These are phyloP conservation scores for Lasiodiplodia citricola DNA, from an alignment of 2,329 filamentous ascomycete genomes.

Conservation along the genomic window DNA sequence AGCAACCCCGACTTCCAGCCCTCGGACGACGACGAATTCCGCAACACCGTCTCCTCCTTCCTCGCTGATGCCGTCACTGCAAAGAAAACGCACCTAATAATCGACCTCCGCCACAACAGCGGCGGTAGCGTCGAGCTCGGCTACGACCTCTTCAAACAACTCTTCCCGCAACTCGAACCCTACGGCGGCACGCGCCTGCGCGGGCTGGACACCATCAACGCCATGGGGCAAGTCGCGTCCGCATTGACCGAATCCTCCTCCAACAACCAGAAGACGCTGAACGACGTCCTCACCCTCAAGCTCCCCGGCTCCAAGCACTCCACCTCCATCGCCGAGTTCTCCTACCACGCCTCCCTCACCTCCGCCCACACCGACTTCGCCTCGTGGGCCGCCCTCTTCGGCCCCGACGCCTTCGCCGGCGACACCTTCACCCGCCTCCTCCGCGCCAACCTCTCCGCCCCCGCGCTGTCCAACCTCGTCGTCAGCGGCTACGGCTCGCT, in stretches of 20 bases:
- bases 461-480: constrained; percentile 37
- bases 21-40: constrained; percentile 41
- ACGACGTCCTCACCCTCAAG: constrained; percentile 36
- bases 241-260: constrained; percentile 32
- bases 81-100: constrained; percentile 65
- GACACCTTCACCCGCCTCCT: constrained; percentile 44
- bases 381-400: constrained; percentile 45
- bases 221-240: constrained; percentile 36
- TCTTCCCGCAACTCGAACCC: constrained; percentile 55
- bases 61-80: constrained; percentile 52
- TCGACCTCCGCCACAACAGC: constrained; percentile 67
- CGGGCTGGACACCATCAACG: constrained; percentile 48
- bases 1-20: constrained; percentile 48
- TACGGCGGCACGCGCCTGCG: constrained; percentile 56
- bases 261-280: constrained; percentile 35
- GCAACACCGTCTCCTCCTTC: constrained; percentile 50
- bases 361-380: constrained; percentile 36
- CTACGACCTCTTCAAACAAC: constrained; percentile 57
- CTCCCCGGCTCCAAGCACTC: background rate
- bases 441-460: constrained; percentile 31
- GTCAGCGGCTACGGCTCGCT: constrained; percentile 40
- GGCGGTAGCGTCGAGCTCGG: constrained; percentile 57
- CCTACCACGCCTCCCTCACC: constrained; percentile 43
- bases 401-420: constrained; percentile 38
- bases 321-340: constrained; percentile 37